Evolutionary conservation across 2,329 filamentous ascomycete species (phyloP), one percentile per base, ranked within the genome.

Genomic region (Ophiostoma ulmi): DNA sequence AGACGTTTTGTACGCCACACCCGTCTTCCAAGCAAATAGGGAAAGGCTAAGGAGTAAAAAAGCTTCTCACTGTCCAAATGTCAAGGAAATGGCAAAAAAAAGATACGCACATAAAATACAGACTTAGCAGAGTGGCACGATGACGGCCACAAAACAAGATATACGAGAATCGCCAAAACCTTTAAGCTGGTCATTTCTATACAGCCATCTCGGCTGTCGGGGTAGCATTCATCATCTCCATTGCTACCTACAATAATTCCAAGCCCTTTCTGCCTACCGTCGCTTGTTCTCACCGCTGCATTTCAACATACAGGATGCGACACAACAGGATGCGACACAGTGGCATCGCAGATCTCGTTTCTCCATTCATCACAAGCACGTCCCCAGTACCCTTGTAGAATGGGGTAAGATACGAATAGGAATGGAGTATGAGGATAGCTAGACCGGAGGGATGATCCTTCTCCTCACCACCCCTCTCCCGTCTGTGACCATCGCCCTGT

Each of bases 161-260:
- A 31, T 4, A 31, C 31, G 31, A 48, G 5, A n/a, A 5, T 20
- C 44, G 44, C 8, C 38, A 39, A 13, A 39, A 39, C 6, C 11
- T 11, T 13, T 13, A 39, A 39, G 38, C 38, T 48, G 5, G 44
- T 8, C 44, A 20, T 48, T 5, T 20, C 20, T 48, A 44, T 17
- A 44, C 41, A 48, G 20, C 44, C 35, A n/a, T 17, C 63, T 65
- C 35, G 63, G 63, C 63, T 65, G 63, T 22, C 63, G 63, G 63
- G 35, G 63, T 65, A 22, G 5, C 63, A 65, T 65, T 65, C 36
- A 39, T 1, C 63, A 65, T 65, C 36, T 48, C 26, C 4, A 64
- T 64, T 64, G 61, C 61, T 64, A 64, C 31, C 13, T 48, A n/a
- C 17, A 17, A 7, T 20, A 20, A 48, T 48, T 8, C 44, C 44